Evolutionary conservation across 2,329 filamentous ascomycete genomes (phyloP).

Genomic region (Trichophyton simii): DNA sequence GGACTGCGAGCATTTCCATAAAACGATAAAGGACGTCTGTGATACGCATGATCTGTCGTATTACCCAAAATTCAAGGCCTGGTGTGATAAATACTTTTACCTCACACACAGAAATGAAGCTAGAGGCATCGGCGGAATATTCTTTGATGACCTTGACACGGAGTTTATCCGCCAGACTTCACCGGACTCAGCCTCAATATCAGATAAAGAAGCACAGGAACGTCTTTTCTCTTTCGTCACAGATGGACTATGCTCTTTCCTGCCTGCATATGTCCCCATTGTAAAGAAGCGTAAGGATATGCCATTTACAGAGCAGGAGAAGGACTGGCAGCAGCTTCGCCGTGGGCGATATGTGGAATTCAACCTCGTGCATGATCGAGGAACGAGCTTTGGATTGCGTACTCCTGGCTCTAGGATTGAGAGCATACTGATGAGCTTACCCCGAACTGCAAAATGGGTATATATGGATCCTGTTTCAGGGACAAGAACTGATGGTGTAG

Average conservation of each 20-base stretch:
- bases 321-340: conserved; percentile 91
- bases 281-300: conserved; percentile 80
- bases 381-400: conserved; percentile 85
- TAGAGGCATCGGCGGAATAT: conserved; percentile 87
- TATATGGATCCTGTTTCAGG: conserved; percentile 65
- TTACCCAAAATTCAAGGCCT: conserved; percentile 90
- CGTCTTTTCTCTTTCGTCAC: conserved; percentile 82
- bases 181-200: conserved; percentile 22
- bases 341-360: conserved; percentile 97
- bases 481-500: conserved; percentile 41
- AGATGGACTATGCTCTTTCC: conserved; percentile 71
- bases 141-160: conserved; percentile 91
- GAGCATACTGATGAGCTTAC: conserved; percentile 95
- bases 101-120: conserved; percentile 82
- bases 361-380: conserved; percentile 91
- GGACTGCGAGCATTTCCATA: conserved; percentile 93
- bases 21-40: conserved; percentile 80
- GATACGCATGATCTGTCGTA: conserved; percentile 87
- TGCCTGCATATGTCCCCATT: conserved; percentile 85
- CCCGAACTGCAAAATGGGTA: conserved; percentile 81
- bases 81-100: conserved; percentile 96
- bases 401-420: conserved; percentile 85
- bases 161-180: conserved; percentile 22
- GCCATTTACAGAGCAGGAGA: conserved; percentile 74
- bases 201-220: conserved; percentile 68